Base-by-base conservation (phyloP, 805 yeast genomes). In the Cyberlindnera veronae region DNA sequence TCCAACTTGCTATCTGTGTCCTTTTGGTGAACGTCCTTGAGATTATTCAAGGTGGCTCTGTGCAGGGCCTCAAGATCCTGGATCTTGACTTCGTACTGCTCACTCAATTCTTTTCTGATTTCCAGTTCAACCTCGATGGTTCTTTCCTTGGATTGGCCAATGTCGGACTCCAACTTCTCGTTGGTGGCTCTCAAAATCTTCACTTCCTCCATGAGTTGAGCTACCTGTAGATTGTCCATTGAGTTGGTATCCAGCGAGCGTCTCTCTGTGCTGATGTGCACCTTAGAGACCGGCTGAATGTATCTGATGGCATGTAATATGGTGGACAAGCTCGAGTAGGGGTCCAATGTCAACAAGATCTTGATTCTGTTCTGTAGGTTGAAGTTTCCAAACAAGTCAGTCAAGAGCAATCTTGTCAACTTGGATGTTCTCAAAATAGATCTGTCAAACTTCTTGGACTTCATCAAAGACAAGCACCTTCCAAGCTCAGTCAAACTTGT, bases 401-500 rank as follows among this genome's bases (percentile, higher is more conserved):
- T 63, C 32, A 76, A 62, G 3, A 77, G 58, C 27, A 76, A 47
- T 47, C 77, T 68, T 3, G 77, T 71, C 14, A 76, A 59, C 48
- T 71, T 74, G 22, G 72, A 69, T 9, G 72, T 68, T 51, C 79
- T 63, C 45, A 75, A 50, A n/a, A 64, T 54, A 6, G 76, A 62
- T 48, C 63, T 63, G 46, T 69, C 65, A 45, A 63, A 60, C 41
- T 56, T 64, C 34, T 61, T 57, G 13, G 63, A 57, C 33, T 62
- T 60, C 53, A 72, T 67, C 39, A 68, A 51, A 31, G 67, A 65
- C 12, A 77, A 53, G 33, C 76, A 67, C 39, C 75, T 67, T 6
- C 80, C 79, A 9, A 77, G 56, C 42, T 73, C 72, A 44, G 76
- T 68, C 37, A 74, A 56, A 9, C 77, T 70, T 30, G 66, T 66